phyloP scores from a whole-genome alignment of 1,284 basidiomycete genomes.

The Pholiota adiposa region DNA sequence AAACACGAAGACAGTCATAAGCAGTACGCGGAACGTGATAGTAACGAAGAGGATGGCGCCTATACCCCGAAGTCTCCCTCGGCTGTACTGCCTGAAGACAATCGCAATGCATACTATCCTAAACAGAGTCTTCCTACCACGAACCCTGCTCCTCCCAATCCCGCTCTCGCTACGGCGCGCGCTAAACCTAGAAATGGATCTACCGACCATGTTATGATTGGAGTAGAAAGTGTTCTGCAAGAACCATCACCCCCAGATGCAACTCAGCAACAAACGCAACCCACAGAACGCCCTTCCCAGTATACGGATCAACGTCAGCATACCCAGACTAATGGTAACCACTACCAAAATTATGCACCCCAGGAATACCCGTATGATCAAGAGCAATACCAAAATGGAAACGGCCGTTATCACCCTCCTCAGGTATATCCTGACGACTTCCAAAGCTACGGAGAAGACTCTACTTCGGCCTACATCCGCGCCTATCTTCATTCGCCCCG shows the following conservation, averaged over 20 bases:
- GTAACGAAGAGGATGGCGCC: conserved; percentile 48
- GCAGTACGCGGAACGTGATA: conserved; percentile 31
- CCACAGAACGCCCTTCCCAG: conserved; percentile 24
- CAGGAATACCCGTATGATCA: conserved; percentile 13
- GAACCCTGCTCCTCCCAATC: too few relatives aligned
- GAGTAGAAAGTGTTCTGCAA: conserved; percentile 47
- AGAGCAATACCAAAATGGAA: conserved; percentile 13
- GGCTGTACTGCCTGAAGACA: conserved; percentile 54
- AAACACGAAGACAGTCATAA: conserved; percentile 41
- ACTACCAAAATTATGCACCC: conserved; percentile 21
- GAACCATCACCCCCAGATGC: conserved; percentile 21
- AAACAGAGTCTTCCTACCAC: conserved; percentile 29
- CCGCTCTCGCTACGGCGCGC: conserved; percentile 27
- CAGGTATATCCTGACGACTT: conserved; percentile 52
- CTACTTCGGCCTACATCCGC: conserved; percentile 60
- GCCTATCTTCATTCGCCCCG: conserved; percentile 59
- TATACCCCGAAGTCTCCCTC: conserved; percentile 77
- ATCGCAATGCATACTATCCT: conserved; percentile 33
- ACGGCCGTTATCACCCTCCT: conserved; percentile 34
- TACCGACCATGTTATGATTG: conserved; percentile 58
- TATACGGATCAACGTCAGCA: conserved; percentile 24
- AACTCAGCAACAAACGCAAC: conserved; percentile 18
- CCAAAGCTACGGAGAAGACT: conserved; percentile 56
- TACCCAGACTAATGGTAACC: conserved; percentile 20
- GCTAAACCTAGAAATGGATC: conserved; percentile 49